Percentiles rank a stretch among this genome's conserved stretches.
Evolutionary conservation across 148 eudicot species (phyloP).

Genomic region (Cornus controversa): DNA sequence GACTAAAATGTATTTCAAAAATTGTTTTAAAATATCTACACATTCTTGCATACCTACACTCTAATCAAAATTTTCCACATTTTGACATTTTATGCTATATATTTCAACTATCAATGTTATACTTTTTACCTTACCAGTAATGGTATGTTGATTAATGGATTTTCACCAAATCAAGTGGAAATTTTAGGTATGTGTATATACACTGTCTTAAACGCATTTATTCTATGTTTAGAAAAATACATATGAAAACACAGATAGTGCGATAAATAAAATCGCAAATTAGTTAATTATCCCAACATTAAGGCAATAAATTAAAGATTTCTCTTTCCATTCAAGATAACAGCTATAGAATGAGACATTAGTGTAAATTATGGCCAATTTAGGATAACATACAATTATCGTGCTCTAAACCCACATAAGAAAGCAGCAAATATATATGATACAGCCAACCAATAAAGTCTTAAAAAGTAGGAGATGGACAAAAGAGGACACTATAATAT

Average conservation of each 20-base stretch:
- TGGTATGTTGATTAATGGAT: not conserved
- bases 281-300: not conserved
- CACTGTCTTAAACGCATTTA: not conserved
- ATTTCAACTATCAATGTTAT: not conserved
- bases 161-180: not conserved
- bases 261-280: not conserved
- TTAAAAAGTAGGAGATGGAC: no score
- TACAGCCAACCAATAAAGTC: not conserved
- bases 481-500: no score
- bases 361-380: not conserved
- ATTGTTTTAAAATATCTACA: not conserved
- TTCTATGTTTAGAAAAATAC: no score
- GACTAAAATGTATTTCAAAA: not conserved
- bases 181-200: not conserved
- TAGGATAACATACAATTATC: not conserved
- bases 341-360: no score
- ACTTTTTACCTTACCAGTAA: not conserved
- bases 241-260: not conserved
- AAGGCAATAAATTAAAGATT: no score
- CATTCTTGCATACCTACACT: not conserved
- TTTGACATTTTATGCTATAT: no score
- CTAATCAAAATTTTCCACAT: not conserved
- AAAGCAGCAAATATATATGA: conserved; percentile 1
- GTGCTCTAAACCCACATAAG: not conserved
- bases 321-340: no score